phyloP scores from a whole-genome alignment of 1,139 yeast genomes.

The Diutina scorzettiae region DNA sequence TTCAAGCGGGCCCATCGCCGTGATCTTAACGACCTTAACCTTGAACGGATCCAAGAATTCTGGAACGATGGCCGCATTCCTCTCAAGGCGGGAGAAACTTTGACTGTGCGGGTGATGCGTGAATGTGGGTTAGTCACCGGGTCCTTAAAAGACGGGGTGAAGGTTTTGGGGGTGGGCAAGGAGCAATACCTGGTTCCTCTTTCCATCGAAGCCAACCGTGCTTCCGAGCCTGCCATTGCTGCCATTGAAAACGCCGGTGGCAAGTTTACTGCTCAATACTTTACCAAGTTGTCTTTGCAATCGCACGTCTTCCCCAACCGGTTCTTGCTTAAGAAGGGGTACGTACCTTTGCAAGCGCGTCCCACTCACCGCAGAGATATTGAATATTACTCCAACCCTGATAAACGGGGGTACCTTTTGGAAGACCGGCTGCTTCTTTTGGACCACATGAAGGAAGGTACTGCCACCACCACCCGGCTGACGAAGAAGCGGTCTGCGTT shows the following conservation, averaged over 20 bases:
- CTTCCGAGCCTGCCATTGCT: slow-evolving; percentile 62
- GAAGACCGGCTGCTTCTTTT: slow-evolving; percentile 26
- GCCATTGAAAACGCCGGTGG: slow-evolving; percentile 68
- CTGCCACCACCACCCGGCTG: slow-evolving; percentile 10
- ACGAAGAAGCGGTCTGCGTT: slow-evolving; percentile 16
- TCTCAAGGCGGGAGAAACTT: slow-evolving; percentile 48
- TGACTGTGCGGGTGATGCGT: slow-evolving; percentile 53
- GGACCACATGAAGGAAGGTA: slow-evolving; percentile 21
- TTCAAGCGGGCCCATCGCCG: slow-evolving; percentile 50
- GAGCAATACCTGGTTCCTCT: slow-evolving; percentile 47
- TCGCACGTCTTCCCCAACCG: slow-evolving; percentile 71
- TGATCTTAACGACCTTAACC: slow-evolving; percentile 40
- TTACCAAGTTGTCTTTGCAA: slow-evolving; percentile 50
- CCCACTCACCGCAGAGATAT: slow-evolving; percentile 80
- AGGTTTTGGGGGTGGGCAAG: slow-evolving; percentile 61
- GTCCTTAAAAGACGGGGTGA: slow-evolving; percentile 66
- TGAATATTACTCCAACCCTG: slow-evolving; percentile 60
- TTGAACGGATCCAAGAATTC: slow-evolving; percentile 48
- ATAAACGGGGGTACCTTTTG: slow-evolving; percentile 65
- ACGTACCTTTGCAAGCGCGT: slow-evolving; percentile 75
- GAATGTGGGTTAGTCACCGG: slow-evolving; percentile 67
- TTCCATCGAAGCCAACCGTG: slow-evolving; percentile 70
- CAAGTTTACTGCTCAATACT: slow-evolving; percentile 61
- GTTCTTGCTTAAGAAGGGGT: slow-evolving; percentile 56
- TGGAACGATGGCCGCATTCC: slow-evolving; percentile 60